Conservation (phyloP, 208 protist genomes). For the Sergeia podlipaevii region DNA sequence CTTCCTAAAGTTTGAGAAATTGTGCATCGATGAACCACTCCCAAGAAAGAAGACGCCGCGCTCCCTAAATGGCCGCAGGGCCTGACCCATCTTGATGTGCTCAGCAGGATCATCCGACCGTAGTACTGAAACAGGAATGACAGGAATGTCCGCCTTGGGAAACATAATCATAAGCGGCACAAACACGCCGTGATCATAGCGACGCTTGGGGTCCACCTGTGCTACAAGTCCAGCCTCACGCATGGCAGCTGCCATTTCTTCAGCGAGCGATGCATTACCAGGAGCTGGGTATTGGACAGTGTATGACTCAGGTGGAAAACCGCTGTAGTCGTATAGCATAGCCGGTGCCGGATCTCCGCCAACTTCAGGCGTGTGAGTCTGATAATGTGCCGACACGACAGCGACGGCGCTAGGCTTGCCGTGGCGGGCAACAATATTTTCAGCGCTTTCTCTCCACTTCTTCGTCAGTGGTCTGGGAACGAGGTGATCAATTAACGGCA, state of each 20-base stretch:
- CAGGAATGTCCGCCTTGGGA: constrained; percentile 80
- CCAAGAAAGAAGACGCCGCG: constrained; percentile 81
- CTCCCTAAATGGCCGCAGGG: constrained; percentile 53
- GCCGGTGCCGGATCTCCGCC: constrained; percentile 16
- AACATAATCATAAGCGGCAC: constrained; percentile 77
- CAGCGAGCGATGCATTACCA: constrained; percentile 27
- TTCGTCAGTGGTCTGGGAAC: constrained; percentile 23
- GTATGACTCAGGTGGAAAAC: constrained; percentile 81
- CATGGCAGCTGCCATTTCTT: constrained; percentile 26
- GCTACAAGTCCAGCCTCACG: constrained; percentile 24
- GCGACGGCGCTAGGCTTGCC: constrained; percentile 58
- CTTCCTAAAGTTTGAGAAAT: constrained; percentile 44
- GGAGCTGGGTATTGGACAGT: constrained; percentile 62
- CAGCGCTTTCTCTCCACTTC: constrained; percentile 29
- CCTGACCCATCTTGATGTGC: constrained; percentile 73
- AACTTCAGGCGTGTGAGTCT: constrained; percentile 35
- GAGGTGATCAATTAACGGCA: constrained; percentile 49
- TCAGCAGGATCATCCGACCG: constrained; percentile 35
- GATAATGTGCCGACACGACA: constrained; percentile 85
- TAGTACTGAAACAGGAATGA: constrained; percentile 80
- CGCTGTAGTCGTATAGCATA: constrained; percentile 88
- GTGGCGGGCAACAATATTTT: constrained; percentile 24
- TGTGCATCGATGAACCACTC: constrained; percentile 78
- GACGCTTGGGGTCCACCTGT: constrained; percentile 29
- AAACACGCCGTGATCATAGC: constrained; percentile 88